Percentiles rank a stretch among this genome's conserved stretches.
Evolutionary conservation across 2,329 filamentous ascomycete species (phyloP).

Genomic region (Karstenula rhodostoma): DNA sequence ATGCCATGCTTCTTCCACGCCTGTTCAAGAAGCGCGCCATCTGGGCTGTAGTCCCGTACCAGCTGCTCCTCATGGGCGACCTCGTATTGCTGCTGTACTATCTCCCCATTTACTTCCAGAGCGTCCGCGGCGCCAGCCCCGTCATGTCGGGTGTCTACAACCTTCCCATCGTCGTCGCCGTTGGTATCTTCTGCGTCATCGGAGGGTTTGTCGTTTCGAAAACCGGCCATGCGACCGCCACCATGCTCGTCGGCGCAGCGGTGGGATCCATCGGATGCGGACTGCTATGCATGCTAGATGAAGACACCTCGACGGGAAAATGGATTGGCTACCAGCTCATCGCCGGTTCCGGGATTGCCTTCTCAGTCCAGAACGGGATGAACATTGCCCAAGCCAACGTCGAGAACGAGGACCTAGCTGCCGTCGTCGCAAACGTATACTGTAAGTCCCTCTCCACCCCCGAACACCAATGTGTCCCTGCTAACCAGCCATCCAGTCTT

Average conservation of each 20-base stretch:
- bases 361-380: conserved; percentile 2
- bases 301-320: conserved; percentile 41
- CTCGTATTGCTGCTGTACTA: conserved; percentile 51
- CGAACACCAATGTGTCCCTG: background rate
- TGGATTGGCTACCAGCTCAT: conserved; percentile 57
- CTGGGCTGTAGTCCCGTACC: conserved; percentile 43
- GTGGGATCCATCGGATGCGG: conserved; percentile 44
- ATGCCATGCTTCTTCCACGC: conserved; percentile 51
- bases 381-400: conserved; percentile 37
- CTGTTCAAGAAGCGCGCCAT: conserved; percentile 52
- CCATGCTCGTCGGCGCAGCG: background rate
- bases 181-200: conserved; percentile 27
- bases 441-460: background rate
- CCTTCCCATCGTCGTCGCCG: conserved; percentile 52
- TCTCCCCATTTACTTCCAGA: conserved; percentile 60
- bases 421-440: background rate
- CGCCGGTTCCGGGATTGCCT: background rate
- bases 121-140: conserved; percentile 45
- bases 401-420: background rate
- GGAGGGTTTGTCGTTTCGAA: conserved; percentile 27
- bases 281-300: conserved; percentile 52
- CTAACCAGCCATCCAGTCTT: background rate
- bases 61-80: conserved; percentile 36
- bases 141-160: conserved; percentile 52
- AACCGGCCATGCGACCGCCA: conserved; percentile 45